phyloP scores from a whole-genome alignment of 192 early-diverging fungal genomes.

The Coemansia sp. region DNA sequence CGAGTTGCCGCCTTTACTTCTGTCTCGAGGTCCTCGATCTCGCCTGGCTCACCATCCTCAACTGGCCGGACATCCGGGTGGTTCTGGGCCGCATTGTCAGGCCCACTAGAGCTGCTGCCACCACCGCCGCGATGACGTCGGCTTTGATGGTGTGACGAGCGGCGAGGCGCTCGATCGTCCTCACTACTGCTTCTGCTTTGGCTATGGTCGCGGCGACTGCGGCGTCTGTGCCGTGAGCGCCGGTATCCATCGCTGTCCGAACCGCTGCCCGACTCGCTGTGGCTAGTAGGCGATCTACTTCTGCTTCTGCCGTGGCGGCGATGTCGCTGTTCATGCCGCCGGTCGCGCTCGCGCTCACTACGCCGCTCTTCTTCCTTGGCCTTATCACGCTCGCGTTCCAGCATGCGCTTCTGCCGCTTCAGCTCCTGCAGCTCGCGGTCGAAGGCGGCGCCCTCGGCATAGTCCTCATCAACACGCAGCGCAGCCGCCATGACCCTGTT shows the following conservation, averaged over 20 bases:
- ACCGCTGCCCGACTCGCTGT: not conserved
- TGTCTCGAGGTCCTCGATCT: constrained; percentile 35
- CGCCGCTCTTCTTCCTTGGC: not conserved
- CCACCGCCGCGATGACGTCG: not conserved
- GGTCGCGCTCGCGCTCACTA: not conserved
- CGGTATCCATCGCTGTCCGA: not conserved
- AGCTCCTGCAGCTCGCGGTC: constrained; percentile 58
- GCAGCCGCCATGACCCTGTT: constrained; percentile 62
- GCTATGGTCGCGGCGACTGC: not conserved
- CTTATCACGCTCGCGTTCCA: constrained; percentile 20
- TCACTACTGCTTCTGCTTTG: constrained; percentile 1
- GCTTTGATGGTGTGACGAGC: no score
- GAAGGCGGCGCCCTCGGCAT: constrained; percentile 74
- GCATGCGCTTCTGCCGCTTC: constrained; percentile 14
- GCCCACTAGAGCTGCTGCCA: no score
- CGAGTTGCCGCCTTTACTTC: no score
- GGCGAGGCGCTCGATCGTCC: no score
- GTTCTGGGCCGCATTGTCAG: no score
- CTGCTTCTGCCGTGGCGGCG: not conserved
- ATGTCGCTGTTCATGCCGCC: not conserved
- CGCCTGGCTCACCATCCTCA: constrained; percentile 44
- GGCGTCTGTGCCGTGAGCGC: not conserved
- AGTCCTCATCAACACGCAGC: constrained; percentile 58
- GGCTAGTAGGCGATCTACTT: not conserved
- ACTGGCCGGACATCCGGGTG: constrained; percentile 10